Conservation (phyloP, 2,329 filamentous ascomycete species). For the Verticillium klebahnii region DNA sequence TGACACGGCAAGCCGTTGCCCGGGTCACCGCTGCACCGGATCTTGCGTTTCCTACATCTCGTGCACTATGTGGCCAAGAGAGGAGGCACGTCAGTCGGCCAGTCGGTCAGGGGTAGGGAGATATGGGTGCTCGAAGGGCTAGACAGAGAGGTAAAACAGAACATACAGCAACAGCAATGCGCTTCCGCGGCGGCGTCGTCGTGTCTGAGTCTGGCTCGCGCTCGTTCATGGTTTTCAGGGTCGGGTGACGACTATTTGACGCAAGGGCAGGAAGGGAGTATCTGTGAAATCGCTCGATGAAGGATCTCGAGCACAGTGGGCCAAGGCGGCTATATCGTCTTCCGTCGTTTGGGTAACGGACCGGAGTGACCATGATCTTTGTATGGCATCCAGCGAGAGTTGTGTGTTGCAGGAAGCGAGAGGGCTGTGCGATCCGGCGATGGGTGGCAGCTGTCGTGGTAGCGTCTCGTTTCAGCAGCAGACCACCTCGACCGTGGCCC, state of each 20-base stretch:
- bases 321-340: constrained; percentile 35
- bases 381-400: neutral
- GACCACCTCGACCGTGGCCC: neutral
- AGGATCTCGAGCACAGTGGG: constrained; percentile 27
- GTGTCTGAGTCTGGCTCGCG: constrained; percentile 34
- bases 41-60: constrained; percentile 89
- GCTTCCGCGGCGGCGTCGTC: constrained; percentile 44
- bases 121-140: neutral
- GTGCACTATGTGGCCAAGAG: constrained; percentile 60
- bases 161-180: constrained; percentile 54
- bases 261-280: constrained; percentile 21
- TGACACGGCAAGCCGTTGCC: constrained; percentile 73
- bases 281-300: constrained; percentile 26
- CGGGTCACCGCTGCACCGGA: constrained; percentile 84
- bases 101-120: neutral
- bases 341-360: constrained; percentile 30
- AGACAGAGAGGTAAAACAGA: neutral
- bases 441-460: constrained; percentile 4
- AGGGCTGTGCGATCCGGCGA: neutral
- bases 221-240: constrained; percentile 31
- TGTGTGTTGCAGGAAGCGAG: constrained; percentile 12
- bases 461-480: constrained; percentile 8
- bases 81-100: too few species aligned
- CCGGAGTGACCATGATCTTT: constrained; percentile 35
- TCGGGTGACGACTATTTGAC: constrained; percentile 25